Evolutionary conservation across 805 yeast species (phyloP).

Genomic region (Teunomyces aglyptinius): DNA sequence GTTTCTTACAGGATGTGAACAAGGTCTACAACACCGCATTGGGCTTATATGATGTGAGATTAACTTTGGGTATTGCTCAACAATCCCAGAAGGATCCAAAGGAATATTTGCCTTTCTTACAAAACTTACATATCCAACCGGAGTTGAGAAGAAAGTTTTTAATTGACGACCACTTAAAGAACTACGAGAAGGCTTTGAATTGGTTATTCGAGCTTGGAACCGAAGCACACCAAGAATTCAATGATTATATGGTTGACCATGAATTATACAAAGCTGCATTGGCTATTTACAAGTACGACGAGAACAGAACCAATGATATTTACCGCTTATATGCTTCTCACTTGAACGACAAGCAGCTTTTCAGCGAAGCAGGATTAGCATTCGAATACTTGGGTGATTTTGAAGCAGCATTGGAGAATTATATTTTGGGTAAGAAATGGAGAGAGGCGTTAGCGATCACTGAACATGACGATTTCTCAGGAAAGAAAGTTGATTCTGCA

Average conservation of each 20-base stretch:
- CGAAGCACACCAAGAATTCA: slow-evolving; percentile 50
- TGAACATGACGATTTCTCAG: slow-evolving; percentile 37
- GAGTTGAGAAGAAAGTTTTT: slow-evolving; percentile 66
- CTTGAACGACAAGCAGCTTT: slow-evolving; percentile 55
- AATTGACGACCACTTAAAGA: slow-evolving; percentile 76
- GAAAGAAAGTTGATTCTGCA: slow-evolving; percentile 46
- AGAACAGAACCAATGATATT: slow-evolving; percentile 50
- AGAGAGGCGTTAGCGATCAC: slow-evolving; percentile 73
- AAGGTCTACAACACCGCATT: slow-evolving; percentile 75
- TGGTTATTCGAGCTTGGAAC: slow-evolving; percentile 55
- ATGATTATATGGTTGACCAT: slow-evolving; percentile 68
- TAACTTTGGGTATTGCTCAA: slow-evolving; percentile 85
- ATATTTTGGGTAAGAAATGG: slow-evolving; percentile 75
- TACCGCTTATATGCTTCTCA: slow-evolving; percentile 61
- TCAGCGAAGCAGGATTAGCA: slow-evolving; percentile 73
- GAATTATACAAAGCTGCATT: slow-evolving; percentile 69
- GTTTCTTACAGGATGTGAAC: slow-evolving; percentile 89
- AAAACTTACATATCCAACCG: slow-evolving; percentile 66
- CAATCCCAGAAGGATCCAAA: slow-evolving; percentile 97
- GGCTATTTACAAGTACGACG: slow-evolving; percentile 55
- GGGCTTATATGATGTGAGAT: slow-evolving; percentile 75
- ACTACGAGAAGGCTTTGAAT: slow-evolving; percentile 63
- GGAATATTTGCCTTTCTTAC: slow-evolving; percentile 91
- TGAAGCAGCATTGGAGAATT: slow-evolving; percentile 67
- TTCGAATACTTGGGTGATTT: slow-evolving; percentile 64